Conservation (phyloP, 2,329 filamentous ascomycete species). For the Penicillium sp. region DNA sequence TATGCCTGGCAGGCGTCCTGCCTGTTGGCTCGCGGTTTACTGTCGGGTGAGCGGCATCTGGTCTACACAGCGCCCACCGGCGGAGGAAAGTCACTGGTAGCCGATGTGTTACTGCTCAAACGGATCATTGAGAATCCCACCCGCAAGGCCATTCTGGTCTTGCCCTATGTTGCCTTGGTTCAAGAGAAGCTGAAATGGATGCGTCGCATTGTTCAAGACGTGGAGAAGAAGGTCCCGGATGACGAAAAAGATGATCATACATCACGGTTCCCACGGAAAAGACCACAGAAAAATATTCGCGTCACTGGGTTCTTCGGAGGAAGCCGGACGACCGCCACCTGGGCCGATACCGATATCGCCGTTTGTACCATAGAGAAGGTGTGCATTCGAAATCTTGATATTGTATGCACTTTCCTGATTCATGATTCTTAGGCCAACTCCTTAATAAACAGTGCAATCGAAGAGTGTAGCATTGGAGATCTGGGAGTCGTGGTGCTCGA, state of each 20-base stretch:
- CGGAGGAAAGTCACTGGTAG: conserved; percentile 72
- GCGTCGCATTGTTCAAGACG: conserved; percentile 59
- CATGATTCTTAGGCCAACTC: conserved; percentile 60
- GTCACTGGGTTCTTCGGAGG: conserved; percentile 73
- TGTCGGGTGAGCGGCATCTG: conserved; percentile 62
- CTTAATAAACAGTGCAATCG: conserved; percentile 67
- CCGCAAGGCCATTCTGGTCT: conserved; percentile 65
- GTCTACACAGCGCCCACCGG: conserved; percentile 78
- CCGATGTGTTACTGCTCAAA: conserved; percentile 68
- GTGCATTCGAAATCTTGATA: conserved; percentile 18
- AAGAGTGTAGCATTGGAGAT: conserved; percentile 62
- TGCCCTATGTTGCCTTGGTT: conserved; percentile 74
- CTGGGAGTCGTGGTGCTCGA: conserved; percentile 67
- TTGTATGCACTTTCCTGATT: conserved; percentile 1
- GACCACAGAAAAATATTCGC: conserved; percentile 56
- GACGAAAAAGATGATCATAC: conserved; percentile 33
- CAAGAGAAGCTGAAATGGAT: conserved; percentile 76
- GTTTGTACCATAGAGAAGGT: conserved; percentile 75
- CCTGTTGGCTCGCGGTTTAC: conserved; percentile 61
- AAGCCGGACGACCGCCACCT: conserved; percentile 61
- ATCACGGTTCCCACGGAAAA: conserved; percentile 42
- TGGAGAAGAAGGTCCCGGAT: conserved; percentile 43
- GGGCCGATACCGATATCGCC: conserved; percentile 71
- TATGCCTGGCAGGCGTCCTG: conserved; percentile 78
- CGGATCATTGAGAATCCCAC: conserved; percentile 59